Base-by-base conservation (phyloP, 2,329 filamentous ascomycete species). In the Scedosporium aurantiacum region DNA sequence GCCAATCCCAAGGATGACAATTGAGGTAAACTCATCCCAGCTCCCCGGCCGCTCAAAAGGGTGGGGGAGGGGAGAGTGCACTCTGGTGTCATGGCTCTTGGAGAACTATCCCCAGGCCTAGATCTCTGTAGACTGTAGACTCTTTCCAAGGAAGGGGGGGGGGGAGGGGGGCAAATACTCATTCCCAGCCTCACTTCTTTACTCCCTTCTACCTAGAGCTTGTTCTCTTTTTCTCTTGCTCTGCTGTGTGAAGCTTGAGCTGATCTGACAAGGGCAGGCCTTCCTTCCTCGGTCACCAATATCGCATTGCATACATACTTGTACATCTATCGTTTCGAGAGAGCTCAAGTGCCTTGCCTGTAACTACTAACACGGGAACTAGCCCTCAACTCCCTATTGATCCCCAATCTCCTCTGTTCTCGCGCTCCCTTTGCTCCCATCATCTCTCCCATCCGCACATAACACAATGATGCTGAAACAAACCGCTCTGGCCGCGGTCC, bases 401-500 rank as follows among this genome's bases (percentile, higher is more conserved):
- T 14, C 32, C 32, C 14, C 4, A n/a, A 14, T 23, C 50, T 25
- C 18, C 23, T n/a, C 47, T 7, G 8, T 16, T 54, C 18, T 23
- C 54, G 2, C 16, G 5, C 54, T 21, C 23, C 10, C 23, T 3
- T 5, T 37, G n/a, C 4, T 25, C 14, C 23, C 52, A 28, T 27
- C 5, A 23, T 28, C 27, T 28, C 52, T n/a, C 21, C 14, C 23
- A 21, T 28, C 14, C 8, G 8, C 32, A 37, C 32, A 55, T 7
- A 21, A n/a, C 55, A 40, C 16, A 23, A 32, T 45, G 18, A 60
- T 40, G 58, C 50, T 40, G 8, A 28, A 40, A 10, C 58, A 41
- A 21, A 23, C n/a, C 41, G 12, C 28, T 12, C 21, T 64, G 4
- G 61, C 58, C 28, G n/a, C 61, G 10, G 63, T 47, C 16, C 21